Evolutionary conservation across 78 protist genomes (phyloP), one percentile per base, ranked within the genome.

Genomic region (Ministeria vibrans): DNA sequence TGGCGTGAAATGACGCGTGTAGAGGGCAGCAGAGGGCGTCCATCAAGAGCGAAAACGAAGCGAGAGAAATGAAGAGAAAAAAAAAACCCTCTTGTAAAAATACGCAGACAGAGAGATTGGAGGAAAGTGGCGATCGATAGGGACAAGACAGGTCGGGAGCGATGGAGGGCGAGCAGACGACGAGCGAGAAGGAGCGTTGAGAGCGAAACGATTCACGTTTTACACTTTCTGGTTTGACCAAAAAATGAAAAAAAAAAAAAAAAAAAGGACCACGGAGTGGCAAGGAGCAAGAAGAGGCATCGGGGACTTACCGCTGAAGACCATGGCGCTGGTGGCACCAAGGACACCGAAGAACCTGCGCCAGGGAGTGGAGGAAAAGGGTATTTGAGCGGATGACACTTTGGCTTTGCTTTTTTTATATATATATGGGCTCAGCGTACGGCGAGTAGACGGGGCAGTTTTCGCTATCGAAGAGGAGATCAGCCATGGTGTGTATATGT

Each of bases 341-440:
- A 83, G 32, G 30, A 70, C 87, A 42, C 87, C 87, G 66, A 83
- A 83, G 87, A 83, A 83, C 28, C 75, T n/a, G n/a, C n/a, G n/a
- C n/a, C n/a, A n/a, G n/a, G n/a, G n/a, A n/a, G n/a, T n/a, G 63
- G n/a, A n/a, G n/a, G n/a, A n/a, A n/a, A n/a, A n/a, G n/a, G n/a
- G n/a, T n/a, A n/a, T n/a, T n/a, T n/a, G n/a, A n/a, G n/a, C n/a
- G n/a, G n/a, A n/a, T n/a, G n/a, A n/a, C n/a, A n/a, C n/a, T n/a
- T n/a, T n/a, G n/a, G n/a, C n/a, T n/a, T n/a, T n/a, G n/a, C n/a
- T n/a, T n/a, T n/a, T n/a, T n/a, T n/a, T n/a, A n/a, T n/a, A n/a
- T n/a, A n/a, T n/a, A n/a, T n/a, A n/a, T n/a, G n/a, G n/a, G n/a
- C n/a, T n/a, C n/a, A n/a, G n/a, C n/a, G n/a, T n/a, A n/a, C n/a